phyloP scores from a whole-genome alignment of 2,329 filamentous ascomycete genomes.

The Neonectria neomacrospora region DNA sequence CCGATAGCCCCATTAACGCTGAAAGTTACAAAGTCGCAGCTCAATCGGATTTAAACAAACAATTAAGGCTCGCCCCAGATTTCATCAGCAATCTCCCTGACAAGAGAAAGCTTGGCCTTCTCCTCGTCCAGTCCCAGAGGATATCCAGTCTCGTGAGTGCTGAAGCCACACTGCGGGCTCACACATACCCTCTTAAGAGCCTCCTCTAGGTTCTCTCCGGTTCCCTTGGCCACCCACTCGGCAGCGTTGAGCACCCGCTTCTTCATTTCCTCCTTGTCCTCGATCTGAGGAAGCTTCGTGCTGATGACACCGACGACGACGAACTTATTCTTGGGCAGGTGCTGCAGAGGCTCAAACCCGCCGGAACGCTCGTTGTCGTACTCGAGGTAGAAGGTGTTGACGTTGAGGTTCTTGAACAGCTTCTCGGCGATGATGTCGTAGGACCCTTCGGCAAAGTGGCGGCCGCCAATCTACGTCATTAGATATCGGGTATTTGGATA shows the following conservation, averaged over 20 bases:
- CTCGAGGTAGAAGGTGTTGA: conserved; percentile 76
- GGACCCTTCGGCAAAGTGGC: conserved; percentile 73
- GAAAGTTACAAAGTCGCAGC: too few species aligned
- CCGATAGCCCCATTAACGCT: too few species aligned
- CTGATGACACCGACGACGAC: conserved; percentile 73
- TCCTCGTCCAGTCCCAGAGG: conserved; percentile 75
- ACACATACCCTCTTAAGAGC: conserved; percentile 75
- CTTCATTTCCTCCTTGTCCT: conserved; percentile 73
- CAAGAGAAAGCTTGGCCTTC: conserved; percentile 77
- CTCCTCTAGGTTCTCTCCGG: conserved; percentile 70
- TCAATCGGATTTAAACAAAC: too few species aligned
- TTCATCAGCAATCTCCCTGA: conserved; percentile 77
- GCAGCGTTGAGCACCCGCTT: conserved; percentile 68
- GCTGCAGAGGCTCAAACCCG: conserved; percentile 72
- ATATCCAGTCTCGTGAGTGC: conserved; percentile 79
- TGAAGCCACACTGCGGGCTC: conserved; percentile 79
- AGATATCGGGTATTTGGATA: background rate
- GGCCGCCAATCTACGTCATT: conserved; percentile 60
- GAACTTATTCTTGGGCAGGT: conserved; percentile 69
- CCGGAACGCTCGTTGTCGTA: conserved; percentile 74
- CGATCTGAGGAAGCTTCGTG: conserved; percentile 70
- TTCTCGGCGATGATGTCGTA: conserved; percentile 75
- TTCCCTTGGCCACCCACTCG: conserved; percentile 75
- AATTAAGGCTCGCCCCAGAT: conserved; percentile 65
- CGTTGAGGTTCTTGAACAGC: conserved; percentile 70